These are phyloP conservation scores for Haplosporangium sp. DNA, from an alignment of 371 early-diverging fungal species.

Conservation along the genomic window DNA sequence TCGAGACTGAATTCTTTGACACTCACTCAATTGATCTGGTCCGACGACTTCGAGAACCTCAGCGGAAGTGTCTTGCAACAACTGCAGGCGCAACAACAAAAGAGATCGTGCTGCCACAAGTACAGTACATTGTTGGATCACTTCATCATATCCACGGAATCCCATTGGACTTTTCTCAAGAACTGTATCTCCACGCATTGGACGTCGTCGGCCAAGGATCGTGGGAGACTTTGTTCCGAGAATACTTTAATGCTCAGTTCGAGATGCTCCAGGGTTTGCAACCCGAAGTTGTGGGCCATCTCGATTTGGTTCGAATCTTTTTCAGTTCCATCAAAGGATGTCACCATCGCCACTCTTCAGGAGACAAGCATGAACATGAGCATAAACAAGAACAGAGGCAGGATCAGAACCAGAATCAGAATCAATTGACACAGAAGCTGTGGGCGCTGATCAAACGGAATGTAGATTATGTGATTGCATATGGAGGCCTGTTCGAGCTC, in stretches of 20 bases:
- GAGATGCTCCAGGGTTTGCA: conserved; percentile 72
- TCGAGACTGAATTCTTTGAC: conserved; percentile 91
- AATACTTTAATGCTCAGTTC: conserved; percentile 92
- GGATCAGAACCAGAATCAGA: background rate
- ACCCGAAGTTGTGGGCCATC: conserved; percentile 93
- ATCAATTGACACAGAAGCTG: conserved; percentile 49
- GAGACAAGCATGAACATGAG: conserved; percentile 17
- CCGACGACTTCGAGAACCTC: conserved; percentile 54
- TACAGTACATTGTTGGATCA: conserved; percentile 93
- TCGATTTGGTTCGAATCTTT: conserved; percentile 92
- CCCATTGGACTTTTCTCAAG: conserved; percentile 88
- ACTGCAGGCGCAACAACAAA: background rate
- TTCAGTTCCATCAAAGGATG: conserved; percentile 56
- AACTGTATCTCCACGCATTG: conserved; percentile 65
- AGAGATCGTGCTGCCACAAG: conserved; percentile 29
- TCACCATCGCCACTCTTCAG: conserved; percentile 17
- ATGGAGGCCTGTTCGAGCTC: conserved; percentile 93
- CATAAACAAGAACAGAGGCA: conserved; percentile 6
- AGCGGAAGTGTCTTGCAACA: conserved; percentile 15
- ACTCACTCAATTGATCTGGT: conserved; percentile 25
- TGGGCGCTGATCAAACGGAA: conserved; percentile 82
- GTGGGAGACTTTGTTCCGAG: conserved; percentile 63
- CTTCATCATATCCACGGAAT: conserved; percentile 86
- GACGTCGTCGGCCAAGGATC: conserved; percentile 39
- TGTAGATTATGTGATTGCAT: conserved; percentile 77